Conservation (phyloP, 2,329 filamentous ascomycete species). For the Aspergillus ibericus region DNA sequence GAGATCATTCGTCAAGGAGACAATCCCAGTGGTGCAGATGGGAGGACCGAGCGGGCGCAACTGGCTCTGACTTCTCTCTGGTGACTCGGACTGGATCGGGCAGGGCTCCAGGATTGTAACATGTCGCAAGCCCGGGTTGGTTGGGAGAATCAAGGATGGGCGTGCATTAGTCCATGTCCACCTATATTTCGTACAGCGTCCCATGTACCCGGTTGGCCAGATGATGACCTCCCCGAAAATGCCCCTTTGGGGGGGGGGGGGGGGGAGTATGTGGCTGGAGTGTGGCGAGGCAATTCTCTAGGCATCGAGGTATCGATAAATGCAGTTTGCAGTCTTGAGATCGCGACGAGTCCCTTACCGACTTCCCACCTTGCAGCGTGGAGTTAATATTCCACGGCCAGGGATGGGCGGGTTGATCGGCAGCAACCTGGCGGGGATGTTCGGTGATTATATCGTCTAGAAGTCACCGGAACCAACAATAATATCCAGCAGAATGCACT, state of each 20-base stretch:
- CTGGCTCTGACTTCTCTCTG: neutral
- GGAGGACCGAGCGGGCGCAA: neutral
- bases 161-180: constrained; percentile 2
- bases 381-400: neutral
- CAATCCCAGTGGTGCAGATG: neutral
- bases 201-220: neutral
- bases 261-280: neutral
- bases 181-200: constrained; percentile 1
- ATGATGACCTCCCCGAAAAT: neutral
- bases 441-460: constrained; percentile 2
- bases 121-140: neutral
- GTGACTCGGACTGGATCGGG: neutral
- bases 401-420: neutral
- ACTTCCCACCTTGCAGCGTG: constrained; percentile 5
- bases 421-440: neutral
- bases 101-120: neutral
- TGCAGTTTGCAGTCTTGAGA: neutral
- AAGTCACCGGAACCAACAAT: neutral
- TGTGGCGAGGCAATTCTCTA: neutral
- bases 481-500: neutral
- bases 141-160: constrained; percentile 1
- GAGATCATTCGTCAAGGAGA: neutral
- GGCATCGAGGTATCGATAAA: neutral
- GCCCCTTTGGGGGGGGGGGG: neutral
- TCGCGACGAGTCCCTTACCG: neutral